phyloP scores from a whole-genome alignment of 202 grass and related monocot species.

The Tripidium arundinaceum region DNA sequence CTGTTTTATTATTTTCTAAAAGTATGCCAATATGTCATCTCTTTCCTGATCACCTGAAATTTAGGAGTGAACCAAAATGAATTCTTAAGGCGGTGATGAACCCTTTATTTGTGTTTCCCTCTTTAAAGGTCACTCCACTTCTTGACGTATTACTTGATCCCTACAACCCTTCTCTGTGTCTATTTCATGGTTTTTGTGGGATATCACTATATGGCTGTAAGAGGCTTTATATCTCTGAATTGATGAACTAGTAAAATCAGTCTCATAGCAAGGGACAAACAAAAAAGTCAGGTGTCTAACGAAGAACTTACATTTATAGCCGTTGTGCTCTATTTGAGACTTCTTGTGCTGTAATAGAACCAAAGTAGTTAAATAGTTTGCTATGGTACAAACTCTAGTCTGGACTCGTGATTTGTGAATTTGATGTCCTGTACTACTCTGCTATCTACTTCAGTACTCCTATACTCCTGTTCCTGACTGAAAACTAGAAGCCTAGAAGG shows the following conservation, averaged over 20 bases:
- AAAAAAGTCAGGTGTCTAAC: too few species aligned
- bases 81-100: background rate
- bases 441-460: too few species aligned
- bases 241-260: background rate
- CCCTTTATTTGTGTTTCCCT: background rate
- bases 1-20: too few species aligned
- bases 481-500: too few species aligned
- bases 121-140: background rate
- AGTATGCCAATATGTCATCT: background rate
- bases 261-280: background rate
- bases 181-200: background rate
- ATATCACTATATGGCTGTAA: background rate
- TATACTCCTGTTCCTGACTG: too few species aligned
- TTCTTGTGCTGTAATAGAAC: too few species aligned
- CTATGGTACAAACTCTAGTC: too few species aligned
- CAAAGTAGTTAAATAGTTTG: too few species aligned
- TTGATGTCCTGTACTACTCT: too few species aligned
- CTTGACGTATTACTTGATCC: background rate
- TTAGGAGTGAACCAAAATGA: background rate
- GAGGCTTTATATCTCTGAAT: background rate
- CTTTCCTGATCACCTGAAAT: background rate
- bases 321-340: too few species aligned
- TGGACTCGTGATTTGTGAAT: too few species aligned
- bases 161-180: background rate
- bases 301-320: too few species aligned